Base-by-base conservation (phyloP, 208 protist species). In the Entamoeba nuttalli region DNA sequence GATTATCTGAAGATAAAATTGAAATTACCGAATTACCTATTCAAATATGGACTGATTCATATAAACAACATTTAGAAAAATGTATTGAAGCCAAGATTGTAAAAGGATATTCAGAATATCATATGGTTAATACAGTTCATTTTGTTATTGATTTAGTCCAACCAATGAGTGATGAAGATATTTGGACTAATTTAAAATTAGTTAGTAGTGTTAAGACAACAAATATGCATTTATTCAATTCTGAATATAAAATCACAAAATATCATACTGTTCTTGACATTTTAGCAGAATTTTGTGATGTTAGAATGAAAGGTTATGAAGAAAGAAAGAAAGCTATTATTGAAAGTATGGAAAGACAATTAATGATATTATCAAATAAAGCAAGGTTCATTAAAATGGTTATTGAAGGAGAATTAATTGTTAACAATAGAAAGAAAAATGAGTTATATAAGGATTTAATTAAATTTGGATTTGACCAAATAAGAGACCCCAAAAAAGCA, bases 211-310 rank as follows among this genome's bases (percentile, higher is more conserved):
- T 99, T 73, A 97, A 98, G 93, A 97, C 97, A 2, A 98, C 98
- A 48, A 99, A 99, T 97, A 99, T 99, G 97, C 98, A 98, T 93
- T 97, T 99, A 44, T 99, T 99, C 96, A 98, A 99, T 96, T 96
- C 97, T 52, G 96, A 99, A 17, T 98, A 98, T 5, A 96, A 98
- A 93, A 98, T 99, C 94, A 98, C 97, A 30, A 98, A 98, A 96
- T 99, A 99, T 96, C 96, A 84, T 9, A 96, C 84, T 5, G 57
- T 97, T 35, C 4, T 98, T 93, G 97, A 98, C 11, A 98, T 99
- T n/a, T 95, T 99, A 5, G 96, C 98, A 71, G 98, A 99, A 25
- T 99, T 99, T 96, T 99, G 98, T 96, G 94, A 97, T 3, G 57
- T 99, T 15, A 98, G 99, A 94, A 96, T 99, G 3, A 96, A 98